Evolutionary conservation across 129 eudicot species (phyloP).

Genomic region (Scalesia atractyloides): DNA sequence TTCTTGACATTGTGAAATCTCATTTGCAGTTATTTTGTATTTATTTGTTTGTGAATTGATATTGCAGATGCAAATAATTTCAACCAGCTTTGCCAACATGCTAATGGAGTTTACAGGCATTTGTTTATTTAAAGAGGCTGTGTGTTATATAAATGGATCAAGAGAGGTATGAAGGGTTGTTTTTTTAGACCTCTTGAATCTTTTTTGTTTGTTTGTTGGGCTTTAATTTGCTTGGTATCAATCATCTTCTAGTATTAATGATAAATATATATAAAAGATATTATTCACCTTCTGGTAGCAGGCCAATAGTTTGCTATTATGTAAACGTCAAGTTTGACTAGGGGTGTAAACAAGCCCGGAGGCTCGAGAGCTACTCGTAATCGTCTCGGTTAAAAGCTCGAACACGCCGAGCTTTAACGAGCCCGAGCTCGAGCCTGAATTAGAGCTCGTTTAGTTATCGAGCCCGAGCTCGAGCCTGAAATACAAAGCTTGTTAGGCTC

Average conservation of each 20-base stretch:
- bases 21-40: no score
- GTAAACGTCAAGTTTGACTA: no score
- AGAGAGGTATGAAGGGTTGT: neutral
- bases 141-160: neutral
- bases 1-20: neutral
- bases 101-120: slow-evolving; percentile 84
- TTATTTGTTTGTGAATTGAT: slow-evolving; percentile 3
- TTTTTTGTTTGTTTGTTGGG: neutral
- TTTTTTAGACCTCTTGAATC: neutral
- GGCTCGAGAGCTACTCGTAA: no score
- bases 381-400: no score
- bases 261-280: slow-evolving; percentile 5
- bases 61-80: slow-evolving; percentile 59
- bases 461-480: no score
- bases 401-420: no score
- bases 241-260: neutral
- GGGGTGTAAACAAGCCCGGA: no score
- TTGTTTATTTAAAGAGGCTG: slow-evolving; percentile 57
- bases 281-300: neutral
- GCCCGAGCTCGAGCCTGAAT: no score
- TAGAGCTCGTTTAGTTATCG: no score
- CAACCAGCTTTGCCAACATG: slow-evolving; percentile 76
- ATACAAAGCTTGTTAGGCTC: no score
- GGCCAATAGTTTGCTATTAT: neutral
- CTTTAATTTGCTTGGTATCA: slow-evolving; percentile 1